Percentiles rank a stretch among this genome's conserved stretches.
These are phyloP conservation scores for Mycena capillaripes DNA, from an alignment of 768 basidiomycete species.

Conservation along the genomic window DNA sequence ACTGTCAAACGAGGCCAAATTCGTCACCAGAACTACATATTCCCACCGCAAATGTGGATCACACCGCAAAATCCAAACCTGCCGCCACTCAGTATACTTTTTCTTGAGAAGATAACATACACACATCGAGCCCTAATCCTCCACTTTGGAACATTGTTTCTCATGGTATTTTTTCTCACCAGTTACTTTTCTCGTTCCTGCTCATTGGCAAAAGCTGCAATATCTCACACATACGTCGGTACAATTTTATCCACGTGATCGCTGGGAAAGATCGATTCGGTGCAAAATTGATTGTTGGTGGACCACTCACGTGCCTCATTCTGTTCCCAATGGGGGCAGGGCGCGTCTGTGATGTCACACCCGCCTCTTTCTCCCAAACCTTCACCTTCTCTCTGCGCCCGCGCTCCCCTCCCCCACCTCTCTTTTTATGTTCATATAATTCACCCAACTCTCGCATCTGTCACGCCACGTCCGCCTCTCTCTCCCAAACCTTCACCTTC, in stretches of 20 bases:
- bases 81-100: not conserved
- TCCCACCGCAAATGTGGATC: not conserved
- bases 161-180: not conserved
- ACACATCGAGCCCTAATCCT: not conserved
- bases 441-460: too few relatives aligned
- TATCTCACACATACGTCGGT: constrained; percentile 9
- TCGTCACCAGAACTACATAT: not conserved
- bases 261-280: not conserved
- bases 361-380: too few relatives aligned
- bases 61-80: not conserved
- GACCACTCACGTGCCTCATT: too few relatives aligned
- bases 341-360: too few relatives aligned
- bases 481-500: too few relatives aligned
- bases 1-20: not conserved
- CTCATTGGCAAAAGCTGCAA: not conserved
- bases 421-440: too few relatives aligned
- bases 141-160: not conserved
- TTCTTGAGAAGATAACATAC: not conserved
- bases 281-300: not conserved
- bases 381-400: too few relatives aligned
- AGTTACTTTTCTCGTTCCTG: not conserved
- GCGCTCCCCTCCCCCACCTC: too few relatives aligned
- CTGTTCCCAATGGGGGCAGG: too few relatives aligned
- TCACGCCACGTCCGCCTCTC: too few relatives aligned
- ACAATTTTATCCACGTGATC: not conserved